Base-by-base conservation (phyloP, 1,284 basidiomycete genomes). In the Melanopsichium pennsylvanicum region DNA sequence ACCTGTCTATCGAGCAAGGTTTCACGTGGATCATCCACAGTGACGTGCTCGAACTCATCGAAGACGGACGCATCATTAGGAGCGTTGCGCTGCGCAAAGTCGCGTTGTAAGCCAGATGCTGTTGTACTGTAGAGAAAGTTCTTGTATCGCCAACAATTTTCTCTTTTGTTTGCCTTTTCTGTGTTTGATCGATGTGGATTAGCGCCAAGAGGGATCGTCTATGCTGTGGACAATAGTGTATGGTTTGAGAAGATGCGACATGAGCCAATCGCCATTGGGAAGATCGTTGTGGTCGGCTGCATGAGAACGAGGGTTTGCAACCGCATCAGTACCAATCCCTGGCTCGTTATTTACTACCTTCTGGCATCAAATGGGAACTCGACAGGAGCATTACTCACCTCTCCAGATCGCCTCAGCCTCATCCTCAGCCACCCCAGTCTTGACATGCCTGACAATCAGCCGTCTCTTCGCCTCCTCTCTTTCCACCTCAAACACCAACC, bases 401-500 rank as follows among this genome's bases (percentile, higher is more conserved):
- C 91, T 86, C 86, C 86, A 86, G 12, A 84, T 70, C 0, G 90
- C 92, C 75, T 90, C 88, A 9, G 86, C 85, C 70, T 82, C 69
- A 69, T 90, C 85, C 64, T 84, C 85, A 4, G 89, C 86, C 3
- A 94, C 87, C 0, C 91, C 90, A 10, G 87, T 90, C 33, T 83
- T 75, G 22, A 94, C 85, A 75, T 94, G 92, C 13, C 92, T 84
- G 58, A 83, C 85, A 2, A 92, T 85, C 7, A 96, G 80, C 38
- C 93, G 84, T 41, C 82, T 76, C 67, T 85, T 85, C 0, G 90
- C 91, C 47, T 87, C 85, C 2, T 83, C 83, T 6, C 84, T 76
- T 25, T 88, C 86, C 7, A 90, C 83, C 11, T 88, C 84, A 19
- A 96, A 83, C 82, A 89, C 89, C 85, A 92, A 89, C 13, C 90